phyloP scores from a whole-genome alignment of 805 yeast genomes.

The Cyberlindnera misumaiensis region DNA sequence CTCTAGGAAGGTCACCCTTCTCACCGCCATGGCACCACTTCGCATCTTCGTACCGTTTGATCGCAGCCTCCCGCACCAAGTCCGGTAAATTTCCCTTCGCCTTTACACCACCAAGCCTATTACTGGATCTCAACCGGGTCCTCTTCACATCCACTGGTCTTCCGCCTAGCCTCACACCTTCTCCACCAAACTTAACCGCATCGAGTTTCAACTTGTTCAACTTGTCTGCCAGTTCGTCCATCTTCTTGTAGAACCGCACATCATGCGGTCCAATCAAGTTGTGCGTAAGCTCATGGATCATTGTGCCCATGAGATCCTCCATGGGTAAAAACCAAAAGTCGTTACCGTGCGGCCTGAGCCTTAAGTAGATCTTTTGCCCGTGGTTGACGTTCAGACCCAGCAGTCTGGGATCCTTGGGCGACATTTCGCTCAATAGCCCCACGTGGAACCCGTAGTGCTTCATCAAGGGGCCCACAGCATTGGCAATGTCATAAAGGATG shows the following conservation, averaged over 20 bases:
- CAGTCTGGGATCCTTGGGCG: conserved; percentile 57
- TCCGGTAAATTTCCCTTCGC: conserved; percentile 29
- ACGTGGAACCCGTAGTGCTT: conserved; percentile 59
- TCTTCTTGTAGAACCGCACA: conserved; percentile 52
- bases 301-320: conserved; percentile 66
- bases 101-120: conserved; percentile 12
- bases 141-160: conserved; percentile 28
- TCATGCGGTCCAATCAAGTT: conserved; percentile 79
- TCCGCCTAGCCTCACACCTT: conserved; percentile 15
- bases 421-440: conserved; percentile 69
- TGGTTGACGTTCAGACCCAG: conserved; percentile 78
- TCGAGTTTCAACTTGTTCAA: conserved; percentile 34
- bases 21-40: conserved; percentile 37
- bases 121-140: conserved; percentile 35
- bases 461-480: conserved; percentile 73
- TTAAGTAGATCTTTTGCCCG: conserved; percentile 65
- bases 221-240: conserved; percentile 46
- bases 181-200: conserved; percentile 8
- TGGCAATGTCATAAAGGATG: conserved; percentile 62
- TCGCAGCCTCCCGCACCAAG: conserved; percentile 54
- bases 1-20: conserved; percentile 32
- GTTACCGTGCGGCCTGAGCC: conserved; percentile 58
- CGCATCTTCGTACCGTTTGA: conserved; percentile 46
- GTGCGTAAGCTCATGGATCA: conserved; percentile 86
- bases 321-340: conserved; percentile 50